phyloP scores from a whole-genome alignment of 2,329 filamentous ascomycete species.

The Microcera coccophila region DNA sequence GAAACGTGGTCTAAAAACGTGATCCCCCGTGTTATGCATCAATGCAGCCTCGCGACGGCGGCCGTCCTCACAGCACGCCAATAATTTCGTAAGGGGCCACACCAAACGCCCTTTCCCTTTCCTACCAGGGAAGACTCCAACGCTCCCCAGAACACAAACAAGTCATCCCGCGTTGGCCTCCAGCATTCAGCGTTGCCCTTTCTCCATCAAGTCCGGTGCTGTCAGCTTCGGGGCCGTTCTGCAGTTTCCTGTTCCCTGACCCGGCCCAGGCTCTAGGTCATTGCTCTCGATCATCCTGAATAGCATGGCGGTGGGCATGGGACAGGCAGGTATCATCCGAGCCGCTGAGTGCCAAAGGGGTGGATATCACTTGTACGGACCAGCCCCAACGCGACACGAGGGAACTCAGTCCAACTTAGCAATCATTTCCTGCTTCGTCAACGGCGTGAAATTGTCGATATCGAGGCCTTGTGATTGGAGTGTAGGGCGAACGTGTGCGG shows the following conservation, averaged over 20 bases:
- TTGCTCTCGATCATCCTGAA: constrained; percentile 27
- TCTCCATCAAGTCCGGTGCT: constrained; percentile 22
- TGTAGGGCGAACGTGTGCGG: constrained; percentile 70
- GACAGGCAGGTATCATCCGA: constrained; percentile 28
- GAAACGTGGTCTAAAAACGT: constrained; percentile 47
- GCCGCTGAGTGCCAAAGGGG: constrained; percentile 27
- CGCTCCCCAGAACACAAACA: constrained; percentile 28
- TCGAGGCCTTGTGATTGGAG: constrained; percentile 78
- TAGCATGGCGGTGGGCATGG: constrained; percentile 30
- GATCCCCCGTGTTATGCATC: constrained; percentile 36
- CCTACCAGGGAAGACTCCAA: constrained; percentile 29
- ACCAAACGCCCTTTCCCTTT: constrained; percentile 27
- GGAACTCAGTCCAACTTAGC: constrained; percentile 82
- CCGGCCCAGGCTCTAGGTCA: constrained; percentile 26
- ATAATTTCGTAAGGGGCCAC: constrained; percentile 26
- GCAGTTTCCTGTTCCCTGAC: constrained; percentile 25
- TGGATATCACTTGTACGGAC: constrained; percentile 30
- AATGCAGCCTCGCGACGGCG: constrained; percentile 29
- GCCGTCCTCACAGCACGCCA: constrained; percentile 26
- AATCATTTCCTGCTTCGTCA: constrained; percentile 95
- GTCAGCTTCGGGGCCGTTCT: constrained; percentile 29
- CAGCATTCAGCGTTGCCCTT: constrained; percentile 19
- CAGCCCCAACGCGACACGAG: constrained; percentile 27
- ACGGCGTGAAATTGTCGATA: constrained; percentile 87
- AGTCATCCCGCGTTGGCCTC: constrained; percentile 24